Percentiles rank a stretch among this genome's conserved stretches.
Conservation (phyloP, 257 asterid genomes). For the Solanum chiquidenum region DNA sequence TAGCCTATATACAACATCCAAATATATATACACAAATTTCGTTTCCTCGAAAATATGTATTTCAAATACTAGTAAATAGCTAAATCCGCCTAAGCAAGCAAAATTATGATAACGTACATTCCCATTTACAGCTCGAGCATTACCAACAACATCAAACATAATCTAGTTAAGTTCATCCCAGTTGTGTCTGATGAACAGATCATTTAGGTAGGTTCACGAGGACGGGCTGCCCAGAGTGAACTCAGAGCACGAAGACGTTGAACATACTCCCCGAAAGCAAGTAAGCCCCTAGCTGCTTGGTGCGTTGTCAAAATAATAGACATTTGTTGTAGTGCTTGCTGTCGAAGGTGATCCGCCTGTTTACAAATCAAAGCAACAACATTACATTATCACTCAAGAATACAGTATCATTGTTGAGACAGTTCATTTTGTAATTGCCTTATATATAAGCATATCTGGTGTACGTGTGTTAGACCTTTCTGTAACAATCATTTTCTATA, state of each 20-base stretch:
- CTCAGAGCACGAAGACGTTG: slow-evolving; percentile 77
- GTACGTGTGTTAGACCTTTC: neutral
- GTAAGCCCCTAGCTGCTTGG: slow-evolving; percentile 75
- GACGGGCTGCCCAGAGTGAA: slow-evolving; percentile 73
- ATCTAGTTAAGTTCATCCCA: neutral
- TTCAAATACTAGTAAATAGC: neutral
- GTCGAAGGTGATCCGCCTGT: slow-evolving; percentile 91
- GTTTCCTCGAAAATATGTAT: neutral
- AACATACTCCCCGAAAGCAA: slow-evolving; percentile 79
- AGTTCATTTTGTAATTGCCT: neutral
- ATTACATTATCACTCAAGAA: neutral
- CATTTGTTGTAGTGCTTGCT: slow-evolving; percentile 82
- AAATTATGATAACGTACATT: slow-evolving; percentile 15
- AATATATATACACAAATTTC: neutral
- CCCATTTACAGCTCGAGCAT: slow-evolving; percentile 11
- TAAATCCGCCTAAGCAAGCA: slow-evolving; percentile 10
- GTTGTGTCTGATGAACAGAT: neutral
- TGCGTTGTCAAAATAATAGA: slow-evolving; percentile 56
- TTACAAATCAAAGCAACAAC: neutral
- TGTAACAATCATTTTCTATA: neutral
- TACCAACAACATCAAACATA: neutral
- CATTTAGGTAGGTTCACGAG: slow-evolving; percentile 24
- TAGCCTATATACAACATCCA: neutral
- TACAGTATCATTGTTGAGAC: neutral
- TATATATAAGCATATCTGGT: neutral